phyloP scores from a whole-genome alignment of 2,329 filamentous ascomycete species.

The Pseudogymnoascus sp. region DNA sequence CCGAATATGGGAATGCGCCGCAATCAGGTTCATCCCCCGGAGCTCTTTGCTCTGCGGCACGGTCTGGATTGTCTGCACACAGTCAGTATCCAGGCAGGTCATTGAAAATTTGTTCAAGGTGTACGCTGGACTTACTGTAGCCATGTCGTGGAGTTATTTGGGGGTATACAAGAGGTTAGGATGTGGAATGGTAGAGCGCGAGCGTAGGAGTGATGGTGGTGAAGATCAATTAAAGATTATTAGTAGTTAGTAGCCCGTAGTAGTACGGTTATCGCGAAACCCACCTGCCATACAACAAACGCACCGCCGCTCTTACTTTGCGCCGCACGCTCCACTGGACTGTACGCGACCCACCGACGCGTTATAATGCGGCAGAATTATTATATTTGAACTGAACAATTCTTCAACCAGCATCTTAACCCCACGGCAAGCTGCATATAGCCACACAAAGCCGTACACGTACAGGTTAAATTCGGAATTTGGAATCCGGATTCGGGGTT shows the following conservation, averaged over 20 bases:
- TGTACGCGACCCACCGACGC: neutral
- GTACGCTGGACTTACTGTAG: neutral
- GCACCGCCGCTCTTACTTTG: neutral
- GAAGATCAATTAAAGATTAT: slow-evolving; percentile 3
- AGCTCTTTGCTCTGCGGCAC: slow-evolving; percentile 94
- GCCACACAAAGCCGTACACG: neutral
- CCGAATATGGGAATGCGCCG: slow-evolving; percentile 95
- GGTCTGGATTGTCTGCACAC: slow-evolving; percentile 57
- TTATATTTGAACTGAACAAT: neutral
- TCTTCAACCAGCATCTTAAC: neutral
- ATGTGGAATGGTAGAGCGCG: neutral
- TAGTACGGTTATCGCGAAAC: slow-evolving; percentile 4
- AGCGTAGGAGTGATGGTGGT: neutral
- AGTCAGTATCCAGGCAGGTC: neutral
- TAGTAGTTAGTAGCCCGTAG: neutral
- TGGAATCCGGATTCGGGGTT: neutral
- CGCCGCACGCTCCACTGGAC: neutral
- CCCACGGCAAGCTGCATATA: neutral
- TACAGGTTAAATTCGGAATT: neutral
- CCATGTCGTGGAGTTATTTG: neutral
- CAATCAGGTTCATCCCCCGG: slow-evolving; percentile 92
- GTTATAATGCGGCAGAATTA: neutral
- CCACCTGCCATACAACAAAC: neutral
- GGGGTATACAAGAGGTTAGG: neutral
- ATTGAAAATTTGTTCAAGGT: neutral